phyloP scores from a whole-genome alignment of 2,329 filamentous ascomycete species.

The Fusarium hostae region DNA sequence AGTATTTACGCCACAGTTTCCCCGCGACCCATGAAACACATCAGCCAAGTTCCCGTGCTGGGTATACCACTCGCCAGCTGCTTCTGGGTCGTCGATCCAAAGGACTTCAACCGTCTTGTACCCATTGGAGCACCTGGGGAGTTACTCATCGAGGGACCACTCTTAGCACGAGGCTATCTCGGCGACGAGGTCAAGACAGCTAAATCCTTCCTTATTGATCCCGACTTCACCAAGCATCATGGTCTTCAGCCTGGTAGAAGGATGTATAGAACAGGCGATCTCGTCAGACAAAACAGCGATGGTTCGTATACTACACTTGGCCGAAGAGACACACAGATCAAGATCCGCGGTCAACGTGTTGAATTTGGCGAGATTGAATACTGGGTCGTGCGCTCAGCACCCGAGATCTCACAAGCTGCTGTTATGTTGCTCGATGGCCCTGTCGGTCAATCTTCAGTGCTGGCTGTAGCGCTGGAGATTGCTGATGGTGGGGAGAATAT shows the following conservation, averaged over 20 bases:
- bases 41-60: not conserved
- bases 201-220: not conserved
- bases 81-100: slow-evolving; percentile 3
- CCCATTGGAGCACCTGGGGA: not conserved
- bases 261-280: slow-evolving; percentile 8
- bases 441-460: not conserved
- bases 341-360: not conserved
- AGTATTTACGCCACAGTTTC: not conserved
- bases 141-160: not conserved
- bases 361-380: slow-evolving; percentile 8
- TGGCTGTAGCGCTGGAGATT: not conserved
- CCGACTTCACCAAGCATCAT: not conserved
- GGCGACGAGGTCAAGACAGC: not conserved
- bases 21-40: not conserved
- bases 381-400: not conserved
- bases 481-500: not conserved
- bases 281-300: not conserved
- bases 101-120: not conserved
- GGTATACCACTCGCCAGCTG: not conserved
- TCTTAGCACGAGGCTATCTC: not conserved
- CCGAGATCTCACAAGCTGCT: not conserved
- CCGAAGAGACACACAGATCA: not conserved
- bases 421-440: not conserved
- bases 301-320: not conserved
- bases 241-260: not conserved